Conservation (phyloP, 2,329 filamentous ascomycete species). For the Mollisia scopiformis region DNA sequence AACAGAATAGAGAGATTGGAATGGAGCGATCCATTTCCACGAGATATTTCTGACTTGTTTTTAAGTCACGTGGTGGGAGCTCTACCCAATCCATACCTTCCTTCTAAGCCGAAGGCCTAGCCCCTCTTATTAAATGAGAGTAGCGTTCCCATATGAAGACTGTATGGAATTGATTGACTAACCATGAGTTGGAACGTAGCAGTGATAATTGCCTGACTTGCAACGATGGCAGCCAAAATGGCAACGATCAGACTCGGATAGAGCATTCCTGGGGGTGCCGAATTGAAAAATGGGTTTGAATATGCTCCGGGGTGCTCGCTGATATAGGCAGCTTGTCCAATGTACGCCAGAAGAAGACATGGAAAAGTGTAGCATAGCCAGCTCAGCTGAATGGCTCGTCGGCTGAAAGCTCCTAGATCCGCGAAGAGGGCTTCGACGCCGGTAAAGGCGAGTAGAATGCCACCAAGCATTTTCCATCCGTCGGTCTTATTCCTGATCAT, state of each 20-base stretch:
- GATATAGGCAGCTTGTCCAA: conserved; percentile 75
- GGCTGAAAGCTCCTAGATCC: conserved; percentile 74
- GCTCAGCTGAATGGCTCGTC: conserved; percentile 69
- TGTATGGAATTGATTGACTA: too few species aligned
- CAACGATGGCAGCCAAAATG: conserved; percentile 74
- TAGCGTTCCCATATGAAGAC: too few species aligned
- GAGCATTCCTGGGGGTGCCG: conserved; percentile 67
- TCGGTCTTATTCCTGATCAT: conserved; percentile 58
- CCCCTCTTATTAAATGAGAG: too few species aligned
- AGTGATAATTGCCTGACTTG: conserved; percentile 79
- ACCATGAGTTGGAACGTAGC: conserved; percentile 69
- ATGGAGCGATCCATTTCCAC: too few species aligned
- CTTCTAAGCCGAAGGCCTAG: too few species aligned
- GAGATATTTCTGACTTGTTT: too few species aligned
- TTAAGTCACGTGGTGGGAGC: too few species aligned
- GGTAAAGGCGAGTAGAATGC: conserved; percentile 73
- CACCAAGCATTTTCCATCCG: conserved; percentile 67
- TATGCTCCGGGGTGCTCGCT: conserved; percentile 53
- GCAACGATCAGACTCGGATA: conserved; percentile 71
- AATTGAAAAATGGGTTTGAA: conserved; percentile 74
- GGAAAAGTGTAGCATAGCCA: conserved; percentile 73
- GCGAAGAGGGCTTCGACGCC: conserved; percentile 78
- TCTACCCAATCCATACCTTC: too few species aligned
- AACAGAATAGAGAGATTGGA: too few species aligned
- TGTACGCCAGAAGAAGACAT: conserved; percentile 51